Evolutionary conservation across 306 rosid species (phyloP).

Genomic region (Potentilla sterilis): DNA sequence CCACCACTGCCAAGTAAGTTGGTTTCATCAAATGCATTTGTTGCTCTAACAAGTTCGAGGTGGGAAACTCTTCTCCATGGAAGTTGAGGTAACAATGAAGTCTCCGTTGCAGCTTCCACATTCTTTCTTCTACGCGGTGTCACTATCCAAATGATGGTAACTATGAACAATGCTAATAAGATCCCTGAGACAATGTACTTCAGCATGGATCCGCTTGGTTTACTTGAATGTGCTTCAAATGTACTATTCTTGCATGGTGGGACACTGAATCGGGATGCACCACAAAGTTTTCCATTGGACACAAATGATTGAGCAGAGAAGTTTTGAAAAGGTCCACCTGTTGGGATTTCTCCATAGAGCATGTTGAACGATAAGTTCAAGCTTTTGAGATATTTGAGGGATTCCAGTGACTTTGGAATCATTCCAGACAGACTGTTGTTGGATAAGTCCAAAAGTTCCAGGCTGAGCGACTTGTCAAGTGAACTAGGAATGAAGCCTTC

Average conservation of each 20-base stretch:
- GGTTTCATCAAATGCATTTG: conserved; percentile 14
- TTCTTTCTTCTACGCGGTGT: neutral
- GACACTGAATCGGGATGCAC: conserved; percentile 1
- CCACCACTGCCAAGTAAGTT: conserved; percentile 19
- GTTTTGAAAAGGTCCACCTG: conserved; percentile 12
- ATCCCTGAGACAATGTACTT: neutral
- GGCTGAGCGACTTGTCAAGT: neutral
- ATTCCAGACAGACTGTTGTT: neutral
- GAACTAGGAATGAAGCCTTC: neutral
- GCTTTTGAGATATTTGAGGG: neutral
- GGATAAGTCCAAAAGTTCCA: neutral
- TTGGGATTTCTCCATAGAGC: conserved; percentile 31
- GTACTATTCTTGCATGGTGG: conserved; percentile 6
- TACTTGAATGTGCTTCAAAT: neutral
- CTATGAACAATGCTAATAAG: neutral
- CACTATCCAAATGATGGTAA: neutral
- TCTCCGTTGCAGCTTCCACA: neutral
- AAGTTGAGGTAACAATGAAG: neutral
- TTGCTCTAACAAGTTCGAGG: conserved; percentile 22
- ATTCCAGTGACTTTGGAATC: conserved; percentile 18
- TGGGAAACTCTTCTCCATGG: conserved; percentile 24
- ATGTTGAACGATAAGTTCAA: conserved; percentile 16
- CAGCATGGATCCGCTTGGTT: neutral
- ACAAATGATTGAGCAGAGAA: conserved; percentile 26
- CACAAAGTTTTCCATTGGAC: conserved; percentile 20